A percentile compares a stretch with the other conserved stretches of the same genome.
Conservation (phyloP, 352 stramenopile species). For the Phytophthora kernoviae region DNA sequence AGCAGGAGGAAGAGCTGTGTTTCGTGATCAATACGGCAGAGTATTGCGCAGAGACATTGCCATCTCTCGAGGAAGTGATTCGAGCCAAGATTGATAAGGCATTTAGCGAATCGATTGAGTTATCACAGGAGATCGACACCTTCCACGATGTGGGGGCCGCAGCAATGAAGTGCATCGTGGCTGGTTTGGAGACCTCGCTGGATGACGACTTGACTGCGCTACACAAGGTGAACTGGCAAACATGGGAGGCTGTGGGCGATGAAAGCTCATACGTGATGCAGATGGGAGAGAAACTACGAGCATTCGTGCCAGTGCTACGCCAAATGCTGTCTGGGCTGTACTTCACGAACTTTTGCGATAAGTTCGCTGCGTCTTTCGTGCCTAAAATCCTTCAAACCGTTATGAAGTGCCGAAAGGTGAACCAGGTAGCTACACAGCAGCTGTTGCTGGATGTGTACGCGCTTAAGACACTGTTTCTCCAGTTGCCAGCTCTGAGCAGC, state of each 20-base stretch:
- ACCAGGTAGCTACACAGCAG: conserved; percentile 97
- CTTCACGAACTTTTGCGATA: conserved; percentile 99
- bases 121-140: conserved; percentile 93
- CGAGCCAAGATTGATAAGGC: conserved; percentile 94
- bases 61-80: conserved; percentile 97
- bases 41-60: conserved; percentile 97
- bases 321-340: conserved; percentile 92
- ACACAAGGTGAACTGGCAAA: conserved; percentile 93
- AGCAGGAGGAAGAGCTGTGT: conserved; percentile 95
- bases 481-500: conserved; percentile 90
- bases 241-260: conserved; percentile 95
- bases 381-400: conserved; percentile 89
- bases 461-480: conserved; percentile 96
- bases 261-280: conserved; percentile 94
- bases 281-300: conserved; percentile 93
- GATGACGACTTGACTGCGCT: conserved; percentile 92
- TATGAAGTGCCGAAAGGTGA: conserved; percentile 93
- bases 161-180: conserved; percentile 95
- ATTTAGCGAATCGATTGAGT: conserved; percentile 93
- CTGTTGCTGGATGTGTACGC: conserved; percentile 98
- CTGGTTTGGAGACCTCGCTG: conserved; percentile 90
- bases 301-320: conserved; percentile 91
- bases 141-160: conserved; percentile 96
- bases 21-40: conserved; percentile 99
- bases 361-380: conserved; percentile 94